A percentile compares a stretch with the other conserved stretches of the same genome.
phyloP scores from a whole-genome alignment of 1,284 basidiomycete species.

The Heterobasidion occidentale region DNA sequence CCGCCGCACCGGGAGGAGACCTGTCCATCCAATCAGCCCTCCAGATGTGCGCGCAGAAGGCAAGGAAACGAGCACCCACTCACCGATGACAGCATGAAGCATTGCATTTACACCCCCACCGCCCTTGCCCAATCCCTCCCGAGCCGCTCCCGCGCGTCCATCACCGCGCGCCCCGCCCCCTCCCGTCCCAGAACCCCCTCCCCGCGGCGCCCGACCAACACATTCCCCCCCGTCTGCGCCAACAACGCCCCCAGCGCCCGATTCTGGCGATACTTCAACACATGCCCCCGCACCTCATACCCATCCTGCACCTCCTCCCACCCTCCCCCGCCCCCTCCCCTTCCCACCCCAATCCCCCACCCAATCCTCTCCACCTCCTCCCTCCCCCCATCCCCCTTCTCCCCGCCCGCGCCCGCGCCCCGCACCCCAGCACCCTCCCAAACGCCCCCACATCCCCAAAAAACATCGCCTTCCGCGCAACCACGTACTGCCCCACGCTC shows the following conservation, averaged over 20 bases:
- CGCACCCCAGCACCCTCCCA: background rate
- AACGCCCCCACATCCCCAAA: conserved; percentile 30
- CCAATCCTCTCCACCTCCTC: background rate
- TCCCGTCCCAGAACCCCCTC: background rate
- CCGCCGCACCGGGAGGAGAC: too few relatives aligned
- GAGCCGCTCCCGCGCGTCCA: background rate
- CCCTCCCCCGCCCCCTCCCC: too few relatives aligned
- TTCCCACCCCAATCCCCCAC: background rate
- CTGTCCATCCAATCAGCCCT: too few relatives aligned
- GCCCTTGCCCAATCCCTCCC: too few relatives aligned
- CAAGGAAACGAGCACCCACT: too few relatives aligned
- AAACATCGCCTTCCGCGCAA: conserved; percentile 51
- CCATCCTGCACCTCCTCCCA: too few relatives aligned
- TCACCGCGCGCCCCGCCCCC: background rate
- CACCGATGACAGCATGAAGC: too few relatives aligned
- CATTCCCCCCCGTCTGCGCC: background rate
- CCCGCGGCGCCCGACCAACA: background rate
- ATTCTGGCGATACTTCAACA: background rate
- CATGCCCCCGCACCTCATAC: background rate
- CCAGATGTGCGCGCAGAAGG: too few relatives aligned
- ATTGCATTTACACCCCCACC: too few relatives aligned
- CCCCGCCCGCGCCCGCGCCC: too few relatives aligned
- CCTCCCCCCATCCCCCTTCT: background rate
- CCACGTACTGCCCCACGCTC: conserved; percentile 59
- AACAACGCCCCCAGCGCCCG: background rate